Evolutionary conservation across 176 grass and related monocot genomes (phyloP), one percentile per base, ranked within the genome.

Genomic region (Rhynchospora tenuis): DNA sequence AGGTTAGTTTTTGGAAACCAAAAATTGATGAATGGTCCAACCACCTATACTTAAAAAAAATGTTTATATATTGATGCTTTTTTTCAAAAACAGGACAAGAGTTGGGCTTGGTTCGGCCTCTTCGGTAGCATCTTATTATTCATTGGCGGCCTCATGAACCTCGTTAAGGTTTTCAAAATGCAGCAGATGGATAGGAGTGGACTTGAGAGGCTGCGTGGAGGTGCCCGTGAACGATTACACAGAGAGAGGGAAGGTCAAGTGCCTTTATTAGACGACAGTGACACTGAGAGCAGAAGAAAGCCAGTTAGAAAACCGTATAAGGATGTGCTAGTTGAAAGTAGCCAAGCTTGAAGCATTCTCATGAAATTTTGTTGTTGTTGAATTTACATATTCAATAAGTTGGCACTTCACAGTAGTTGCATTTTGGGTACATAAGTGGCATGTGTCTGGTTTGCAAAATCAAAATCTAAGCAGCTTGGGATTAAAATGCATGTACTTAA

Each of bases 141-240:
- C 5, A 51, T 68, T 0, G 96, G 88, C 38, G 93, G 82, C 8
- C 9, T 93, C 22, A 8, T 95, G 74, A 98, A 98, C 85, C 89
- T 95, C 0, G 81, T 89, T 38, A 98, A 98, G 64, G 96, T 98
- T 85, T 95, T 91, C 88, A 89, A 95, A 91, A 90, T 88, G 93
- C 96, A 95, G 84, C 89, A 88, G 83, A 93, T 93, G 86, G 89
- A 87, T 54, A 88, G 89, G 0, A 64, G 64, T n/a, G 75, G 79
- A 6, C 74, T 98, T 4, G 96, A 98, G 91, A 98, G 90, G 86
- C 92, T 98, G 11, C 78, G 86, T 2, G 92, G 92, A 47, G 90
- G 86, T 6, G 88, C 88, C 12, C 91, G 89, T 52, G 92, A 98
- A 59, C 84, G 84, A 81, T 79, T 95, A 27, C 56, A 20, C 7